phyloP scores from a whole-genome alignment of 495 filamentous ascomycete genomes.

The Neurospora sp. region DNA sequence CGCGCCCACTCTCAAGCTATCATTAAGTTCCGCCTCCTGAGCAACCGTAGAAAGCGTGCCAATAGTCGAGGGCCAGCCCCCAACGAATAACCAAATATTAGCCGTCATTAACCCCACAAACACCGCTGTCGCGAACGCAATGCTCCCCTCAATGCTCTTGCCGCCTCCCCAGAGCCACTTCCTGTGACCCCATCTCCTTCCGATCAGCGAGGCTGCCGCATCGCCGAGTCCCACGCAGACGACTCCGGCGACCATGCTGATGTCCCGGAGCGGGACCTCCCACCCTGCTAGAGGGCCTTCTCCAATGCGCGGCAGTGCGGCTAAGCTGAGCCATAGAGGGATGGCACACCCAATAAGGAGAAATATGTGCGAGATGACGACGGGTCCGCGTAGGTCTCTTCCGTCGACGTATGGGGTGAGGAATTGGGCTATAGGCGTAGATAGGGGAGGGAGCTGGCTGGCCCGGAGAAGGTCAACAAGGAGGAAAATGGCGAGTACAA shows the following conservation, averaged over 20 bases:
- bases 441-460: conserved; percentile 80
- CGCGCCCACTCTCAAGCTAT: neutral
- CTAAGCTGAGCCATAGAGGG: conserved; percentile 82
- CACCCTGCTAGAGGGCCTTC: conserved; percentile 52
- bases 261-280: conserved; percentile 59
- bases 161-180: conserved; percentile 98
- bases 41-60: neutral
- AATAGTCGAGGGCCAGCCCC: conserved; percentile 49
- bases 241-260: conserved; percentile 82
- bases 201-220: conserved; percentile 86
- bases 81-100: conserved; percentile 63
- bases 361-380: conserved; percentile 94
- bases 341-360: conserved; percentile 93
- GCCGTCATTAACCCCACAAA: conserved; percentile 60
- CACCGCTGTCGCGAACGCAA: conserved; percentile 77
- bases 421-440: conserved; percentile 71
- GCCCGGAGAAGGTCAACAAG: conserved; percentile 83
- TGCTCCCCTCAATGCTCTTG: conserved; percentile 86
- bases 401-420: conserved; percentile 92
- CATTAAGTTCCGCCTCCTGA: conserved; percentile 14
- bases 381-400: conserved; percentile 81
- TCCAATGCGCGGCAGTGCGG: conserved; percentile 46
- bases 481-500: conserved; percentile 73
- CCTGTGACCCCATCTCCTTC: conserved; percentile 69
- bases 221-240: conserved; percentile 94